Evolutionary conservation across 768 basidiomycete species (phyloP), one percentile per base, ranked within the genome.

Genomic region (Kwoniella pini): DNA sequence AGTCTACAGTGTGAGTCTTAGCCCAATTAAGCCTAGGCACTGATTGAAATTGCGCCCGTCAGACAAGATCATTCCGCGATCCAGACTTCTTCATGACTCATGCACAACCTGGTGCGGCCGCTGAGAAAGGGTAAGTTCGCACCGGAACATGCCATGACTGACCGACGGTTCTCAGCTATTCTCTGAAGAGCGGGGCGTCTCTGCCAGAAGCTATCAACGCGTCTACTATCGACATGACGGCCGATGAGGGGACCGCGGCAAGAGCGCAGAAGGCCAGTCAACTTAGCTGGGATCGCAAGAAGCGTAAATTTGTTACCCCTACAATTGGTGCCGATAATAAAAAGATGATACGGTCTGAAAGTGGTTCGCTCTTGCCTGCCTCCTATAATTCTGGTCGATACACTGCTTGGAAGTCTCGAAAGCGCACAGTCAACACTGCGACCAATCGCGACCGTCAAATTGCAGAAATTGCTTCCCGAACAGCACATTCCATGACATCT

Each of bases 211-310:
- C 70, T 85, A 84, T 27, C 86, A 31, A 31, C 3, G 45, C 59
- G 0, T n/a, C 40, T 87, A 68, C 92, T 95, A 91, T 97, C 63
- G 93, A 96, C 77, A 83, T 98, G 26, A 81, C 85, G 1, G 87
- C 86, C 13, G 91, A 97, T 68, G 89, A 91, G 45, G 87, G 83
- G 7, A 77, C 82, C 11, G 82, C 83, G 10, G 81, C 83, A 15
- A 77, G 78, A 21, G 73, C 71, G 7, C 79, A 80, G 51, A 77
- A 77, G 51, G 79, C 80, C 10, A 88, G 86, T 54, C 83, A 82
- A 64, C 74, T 90, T 71, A 87, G 83, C 27, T 99, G 96, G 96
- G 93, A 97, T 79, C 90, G 90, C 72, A 94, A 93, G 81, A 94
- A 90, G 80, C 96, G 96, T 77, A 91, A 88, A 72, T 96, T 96